Percentiles rank a stretch among this genome's conserved stretches.
phyloP scores from a whole-genome alignment of 352 stramenopile genomes.

The Globisporangium carolinianum region DNA sequence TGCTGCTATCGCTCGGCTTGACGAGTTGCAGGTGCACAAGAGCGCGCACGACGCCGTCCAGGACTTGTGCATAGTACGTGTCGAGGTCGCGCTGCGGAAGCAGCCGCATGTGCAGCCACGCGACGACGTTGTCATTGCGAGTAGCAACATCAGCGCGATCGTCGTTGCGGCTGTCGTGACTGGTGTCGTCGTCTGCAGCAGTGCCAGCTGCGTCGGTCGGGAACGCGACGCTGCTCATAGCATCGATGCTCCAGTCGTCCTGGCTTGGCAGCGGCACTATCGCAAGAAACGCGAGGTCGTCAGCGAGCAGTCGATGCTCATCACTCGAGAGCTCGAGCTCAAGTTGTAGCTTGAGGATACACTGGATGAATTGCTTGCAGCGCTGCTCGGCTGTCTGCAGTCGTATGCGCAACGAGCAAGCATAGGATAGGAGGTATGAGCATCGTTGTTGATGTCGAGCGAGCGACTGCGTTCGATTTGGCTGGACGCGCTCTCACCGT shows the following conservation, averaged over 20 bases:
- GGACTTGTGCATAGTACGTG: conserved; percentile 32
- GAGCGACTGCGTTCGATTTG: no score
- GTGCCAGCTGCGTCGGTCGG: conserved; percentile 4
- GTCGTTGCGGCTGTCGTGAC: no score
- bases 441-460: no score
- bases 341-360: conserved; percentile 26
- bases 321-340: conserved; percentile 29
- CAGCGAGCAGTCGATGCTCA: conserved; percentile 23
- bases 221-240: conserved; percentile 16
- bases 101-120: conserved; percentile 14
- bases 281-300: conserved; percentile 33
- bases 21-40: conserved; percentile 39
- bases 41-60: conserved; percentile 27
- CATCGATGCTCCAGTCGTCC: conserved; percentile 46
- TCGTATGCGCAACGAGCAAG: no score
- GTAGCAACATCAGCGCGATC: conserved; percentile 3
- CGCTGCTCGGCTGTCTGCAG: conserved; percentile 33
- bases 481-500: conserved; percentile 13
- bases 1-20: conserved; percentile 21
- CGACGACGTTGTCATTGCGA: background rate
- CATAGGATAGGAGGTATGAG: no score
- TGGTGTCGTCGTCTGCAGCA: conserved; percentile 2
- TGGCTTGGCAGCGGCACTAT: conserved; percentile 25
- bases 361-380: conserved; percentile 40
- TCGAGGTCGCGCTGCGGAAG: conserved; percentile 33